A percentile compares a stretch with the other conserved stretches of the same genome.
phyloP scores from a whole-genome alignment of 2,329 filamentous ascomycete genomes.

The Tolypocladium endophyticum region DNA sequence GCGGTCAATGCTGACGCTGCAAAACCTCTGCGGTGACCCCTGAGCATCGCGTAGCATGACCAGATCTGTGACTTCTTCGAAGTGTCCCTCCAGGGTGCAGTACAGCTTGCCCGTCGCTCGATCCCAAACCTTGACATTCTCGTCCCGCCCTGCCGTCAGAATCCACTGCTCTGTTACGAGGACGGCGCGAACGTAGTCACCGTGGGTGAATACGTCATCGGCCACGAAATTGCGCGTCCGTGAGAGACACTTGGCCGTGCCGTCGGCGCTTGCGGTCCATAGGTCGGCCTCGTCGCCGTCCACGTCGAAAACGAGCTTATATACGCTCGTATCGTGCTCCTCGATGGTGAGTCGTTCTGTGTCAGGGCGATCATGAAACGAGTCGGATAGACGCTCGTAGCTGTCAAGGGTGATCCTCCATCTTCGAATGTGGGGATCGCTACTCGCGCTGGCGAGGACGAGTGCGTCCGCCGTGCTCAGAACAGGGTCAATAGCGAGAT shows the following conservation, averaged over 20 bases:
- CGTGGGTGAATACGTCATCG: constrained; percentile 67
- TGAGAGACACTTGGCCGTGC: constrained; percentile 70
- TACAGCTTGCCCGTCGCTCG: constrained; percentile 59
- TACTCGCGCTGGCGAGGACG: constrained; percentile 68
- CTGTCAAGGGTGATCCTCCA: constrained; percentile 53
- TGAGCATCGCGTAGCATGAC: constrained; percentile 41
- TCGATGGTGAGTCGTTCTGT: constrained; percentile 45
- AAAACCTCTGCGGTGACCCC: constrained; percentile 37
- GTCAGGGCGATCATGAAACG: constrained; percentile 27
- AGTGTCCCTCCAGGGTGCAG: constrained; percentile 73
- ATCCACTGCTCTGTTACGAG: constrained; percentile 67
- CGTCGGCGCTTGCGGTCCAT: constrained; percentile 91
- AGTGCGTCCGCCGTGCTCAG: constrained; percentile 38
- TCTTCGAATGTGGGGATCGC: constrained; percentile 66
- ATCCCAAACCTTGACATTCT: constrained; percentile 89
- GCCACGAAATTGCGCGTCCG: constrained; percentile 56
- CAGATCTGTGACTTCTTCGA: constrained; percentile 82
- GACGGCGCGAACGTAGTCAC: constrained; percentile 82
- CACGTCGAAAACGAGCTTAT: constrained; percentile 63
- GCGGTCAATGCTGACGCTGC: constrained; percentile 82
- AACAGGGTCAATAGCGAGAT: constrained; percentile 64
- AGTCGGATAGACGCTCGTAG: constrained; percentile 43
- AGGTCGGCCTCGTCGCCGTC: constrained; percentile 56
- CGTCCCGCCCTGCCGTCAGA: constrained; percentile 80
- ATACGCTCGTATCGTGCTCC: constrained; percentile 85